phyloP scores from a whole-genome alignment of 192 early-diverging fungal genomes.

The Geosiphon pyriformis region DNA sequence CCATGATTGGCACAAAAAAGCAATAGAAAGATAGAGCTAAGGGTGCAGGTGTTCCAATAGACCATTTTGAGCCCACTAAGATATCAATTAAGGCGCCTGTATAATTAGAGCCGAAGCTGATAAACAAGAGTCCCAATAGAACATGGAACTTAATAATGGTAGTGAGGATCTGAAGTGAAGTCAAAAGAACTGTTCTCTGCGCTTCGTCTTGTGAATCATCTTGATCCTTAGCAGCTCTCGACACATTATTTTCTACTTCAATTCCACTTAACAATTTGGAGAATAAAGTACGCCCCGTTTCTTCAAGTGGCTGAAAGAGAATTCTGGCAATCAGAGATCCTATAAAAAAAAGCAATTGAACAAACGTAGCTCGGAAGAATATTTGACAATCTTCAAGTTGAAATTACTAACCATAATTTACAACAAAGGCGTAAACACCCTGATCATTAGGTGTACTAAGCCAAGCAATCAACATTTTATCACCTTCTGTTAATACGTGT shows the following conservation, averaged over 20 bases:
- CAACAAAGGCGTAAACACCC: conserved; percentile 79
- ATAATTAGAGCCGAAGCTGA: conserved; percentile 83
- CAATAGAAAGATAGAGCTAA: conserved; percentile 71
- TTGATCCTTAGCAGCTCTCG: conserved; percentile 9
- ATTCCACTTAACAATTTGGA: conserved; percentile 53
- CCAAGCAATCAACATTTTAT: conserved; percentile 81
- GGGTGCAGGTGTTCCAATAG: conserved; percentile 42
- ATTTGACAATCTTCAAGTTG: not conserved
- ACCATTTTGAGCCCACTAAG: conserved; percentile 55
- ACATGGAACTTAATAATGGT: conserved; percentile 59
- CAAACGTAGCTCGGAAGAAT: too few relatives aligned
- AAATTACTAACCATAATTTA: conserved; percentile 68
- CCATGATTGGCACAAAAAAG: conserved; percentile 90
- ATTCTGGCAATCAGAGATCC: conserved; percentile 86
- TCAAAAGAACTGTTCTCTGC: conserved; percentile 7
- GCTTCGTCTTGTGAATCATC: conserved; percentile 18
- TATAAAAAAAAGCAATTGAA: conserved; percentile 28
- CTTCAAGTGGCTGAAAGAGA: conserved; percentile 91
- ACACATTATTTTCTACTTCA: conserved; percentile 6
- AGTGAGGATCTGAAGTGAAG: conserved; percentile 33
- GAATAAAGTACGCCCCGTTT: conserved; percentile 81
- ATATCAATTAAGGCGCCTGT: conserved; percentile 60
- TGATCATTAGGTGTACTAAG: conserved; percentile 52
- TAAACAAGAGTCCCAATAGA: conserved; percentile 68
- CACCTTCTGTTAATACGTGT: conserved; percentile 92